phyloP scores from a whole-genome alignment of 441 rosid genomes.

The Daphne laureola region DNA sequence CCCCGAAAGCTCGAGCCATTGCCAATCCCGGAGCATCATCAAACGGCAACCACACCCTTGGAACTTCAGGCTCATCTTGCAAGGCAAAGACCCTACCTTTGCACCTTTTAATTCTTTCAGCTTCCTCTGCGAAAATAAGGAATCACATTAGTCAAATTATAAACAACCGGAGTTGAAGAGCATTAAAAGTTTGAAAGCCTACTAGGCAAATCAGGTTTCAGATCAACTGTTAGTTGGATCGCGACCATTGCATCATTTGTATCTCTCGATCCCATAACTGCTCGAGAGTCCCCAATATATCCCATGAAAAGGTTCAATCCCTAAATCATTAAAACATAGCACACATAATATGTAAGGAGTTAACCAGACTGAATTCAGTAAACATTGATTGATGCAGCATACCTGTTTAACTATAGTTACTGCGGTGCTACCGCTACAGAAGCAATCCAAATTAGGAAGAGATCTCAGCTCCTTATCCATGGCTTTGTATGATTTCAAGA shows the following conservation, averaged over 20 bases:
- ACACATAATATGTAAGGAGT: slow-evolving; percentile 10
- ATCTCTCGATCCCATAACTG: slow-evolving; percentile 84
- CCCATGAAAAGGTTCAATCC: slow-evolving; percentile 91
- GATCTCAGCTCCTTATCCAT: slow-evolving; percentile 92
- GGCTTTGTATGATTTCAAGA: slow-evolving; percentile 75
- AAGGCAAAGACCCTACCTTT: slow-evolving; percentile 93
- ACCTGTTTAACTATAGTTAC: slow-evolving; percentile 89
- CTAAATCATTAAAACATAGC: slow-evolving; percentile 24
- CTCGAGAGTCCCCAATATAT: slow-evolving; percentile 90
- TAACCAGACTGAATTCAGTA: slow-evolving; percentile 3
- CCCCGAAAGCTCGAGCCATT: slow-evolving; percentile 99
- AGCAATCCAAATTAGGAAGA: slow-evolving; percentile 86
- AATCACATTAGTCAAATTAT: slow-evolving; percentile 8
- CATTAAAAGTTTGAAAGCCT: slow-evolving; percentile 17
- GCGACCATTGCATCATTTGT: slow-evolving; percentile 67
- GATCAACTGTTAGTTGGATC: slow-evolving; percentile 82
- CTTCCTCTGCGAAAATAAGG: slow-evolving; percentile 53
- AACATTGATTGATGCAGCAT: slow-evolving; percentile 9
- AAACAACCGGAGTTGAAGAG: slow-evolving; percentile 7
- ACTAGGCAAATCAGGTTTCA: slow-evolving; percentile 97
- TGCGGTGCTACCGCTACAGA: slow-evolving; percentile 98
- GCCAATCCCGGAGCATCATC: slow-evolving; percentile 99
- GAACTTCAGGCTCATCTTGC: slow-evolving; percentile 97
- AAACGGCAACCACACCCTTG: slow-evolving; percentile 95
- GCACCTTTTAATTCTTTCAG: slow-evolving; percentile 90